phyloP scores from a whole-genome alignment of 768 basidiomycete species.

The Suillus plorans region DNA sequence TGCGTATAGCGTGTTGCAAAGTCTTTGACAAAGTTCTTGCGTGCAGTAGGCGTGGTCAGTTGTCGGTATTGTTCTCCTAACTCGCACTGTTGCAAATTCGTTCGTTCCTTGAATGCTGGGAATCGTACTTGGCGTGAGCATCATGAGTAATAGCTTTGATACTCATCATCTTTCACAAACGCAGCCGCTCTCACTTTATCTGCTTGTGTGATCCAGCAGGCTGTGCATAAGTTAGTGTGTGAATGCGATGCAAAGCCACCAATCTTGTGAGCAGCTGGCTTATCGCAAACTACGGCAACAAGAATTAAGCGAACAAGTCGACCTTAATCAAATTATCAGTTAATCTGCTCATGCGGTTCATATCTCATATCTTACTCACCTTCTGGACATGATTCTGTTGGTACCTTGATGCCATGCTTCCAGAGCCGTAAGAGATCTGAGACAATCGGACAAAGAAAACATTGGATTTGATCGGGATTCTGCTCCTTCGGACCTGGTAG shows the following conservation, averaged over 20 bases:
- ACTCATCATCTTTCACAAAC: no score
- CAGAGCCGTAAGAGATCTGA: no score
- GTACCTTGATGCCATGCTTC: no score
- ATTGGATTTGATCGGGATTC: no score
- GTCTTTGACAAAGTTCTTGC: constrained; percentile 15
- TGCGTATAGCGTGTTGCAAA: constrained; percentile 16
- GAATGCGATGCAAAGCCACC: constrained; percentile 29
- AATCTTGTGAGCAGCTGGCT: constrained; percentile 38
- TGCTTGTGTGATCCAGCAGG: constrained; percentile 26
- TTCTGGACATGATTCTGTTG: no score
- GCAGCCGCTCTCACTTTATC: no score
- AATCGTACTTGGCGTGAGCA: no score
- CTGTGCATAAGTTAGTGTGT: constrained; percentile 35
- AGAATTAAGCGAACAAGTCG: constrained; percentile 13
- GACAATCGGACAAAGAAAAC: no score
- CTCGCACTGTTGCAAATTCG: constrained; percentile 14
- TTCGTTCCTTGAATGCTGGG: constrained; percentile 12
- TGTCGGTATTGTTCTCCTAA: constrained; percentile 11
- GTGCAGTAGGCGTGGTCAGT: neutral
- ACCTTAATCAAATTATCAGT: neutral
- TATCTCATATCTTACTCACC: neutral
- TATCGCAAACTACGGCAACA: constrained; percentile 36
- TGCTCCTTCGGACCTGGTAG: no score
- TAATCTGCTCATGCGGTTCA: no score
- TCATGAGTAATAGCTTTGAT: no score